Conservation (phyloP, 1,139 yeast species). For the Geotrichum macrosporum region DNA sequence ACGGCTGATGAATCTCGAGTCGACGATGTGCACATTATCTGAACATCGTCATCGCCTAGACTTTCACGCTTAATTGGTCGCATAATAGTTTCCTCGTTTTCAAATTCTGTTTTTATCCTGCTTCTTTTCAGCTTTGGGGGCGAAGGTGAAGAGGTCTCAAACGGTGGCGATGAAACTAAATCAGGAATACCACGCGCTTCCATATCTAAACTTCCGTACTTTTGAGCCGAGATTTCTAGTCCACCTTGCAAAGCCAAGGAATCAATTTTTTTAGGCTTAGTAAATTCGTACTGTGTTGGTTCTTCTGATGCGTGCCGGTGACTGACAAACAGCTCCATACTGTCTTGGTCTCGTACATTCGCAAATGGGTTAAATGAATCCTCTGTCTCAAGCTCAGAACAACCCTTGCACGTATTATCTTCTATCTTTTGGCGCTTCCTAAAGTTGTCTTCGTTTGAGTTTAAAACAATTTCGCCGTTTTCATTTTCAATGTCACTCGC, state of each 20-base stretch:
- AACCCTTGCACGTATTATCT: not conserved
- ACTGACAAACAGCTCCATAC: not conserved
- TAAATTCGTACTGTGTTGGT: not conserved
- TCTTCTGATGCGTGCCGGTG: not conserved
- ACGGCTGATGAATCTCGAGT: not conserved
- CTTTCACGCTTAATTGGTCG: slow-evolving; percentile 1
- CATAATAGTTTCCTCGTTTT: not conserved
- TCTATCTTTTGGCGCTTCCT: not conserved
- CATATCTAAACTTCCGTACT: slow-evolving; percentile 6
- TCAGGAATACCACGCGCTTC: slow-evolving; percentile 18
- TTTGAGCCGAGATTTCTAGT: not conserved
- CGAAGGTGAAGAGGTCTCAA: not conserved
- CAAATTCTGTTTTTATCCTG: not conserved
- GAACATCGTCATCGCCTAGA: not conserved
- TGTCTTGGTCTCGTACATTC: not conserved
- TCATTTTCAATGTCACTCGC: too few species aligned
- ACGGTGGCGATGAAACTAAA: slow-evolving; percentile 12
- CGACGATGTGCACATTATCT: not conserved
- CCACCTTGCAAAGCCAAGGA: too few species aligned
- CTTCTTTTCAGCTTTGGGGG: not conserved
- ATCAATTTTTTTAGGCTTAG: not conserved
- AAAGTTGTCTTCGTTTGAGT: not conserved
- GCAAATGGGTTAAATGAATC: not conserved
- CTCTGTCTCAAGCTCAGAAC: not conserved
- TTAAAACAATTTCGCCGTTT: too few species aligned